Evolutionary conservation across 345 rosid genomes (phyloP).

Genomic region (Eucalyptus viminalis): DNA sequence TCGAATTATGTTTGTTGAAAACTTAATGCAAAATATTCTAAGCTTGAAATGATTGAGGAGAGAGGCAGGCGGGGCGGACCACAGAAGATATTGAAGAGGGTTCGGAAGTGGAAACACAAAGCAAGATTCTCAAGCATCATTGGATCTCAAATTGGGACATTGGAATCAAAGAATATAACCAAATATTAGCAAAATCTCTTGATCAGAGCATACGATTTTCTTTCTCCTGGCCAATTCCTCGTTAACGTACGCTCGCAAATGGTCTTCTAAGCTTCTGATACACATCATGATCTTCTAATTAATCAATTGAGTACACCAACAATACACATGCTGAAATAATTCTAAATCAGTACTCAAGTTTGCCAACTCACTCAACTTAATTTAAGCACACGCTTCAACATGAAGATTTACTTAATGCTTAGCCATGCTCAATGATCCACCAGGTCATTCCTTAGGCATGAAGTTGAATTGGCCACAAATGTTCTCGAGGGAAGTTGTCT

Average conservation of each 20-base stretch:
- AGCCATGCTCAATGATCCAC: background rate
- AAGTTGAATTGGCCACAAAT: background rate
- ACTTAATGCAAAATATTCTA: background rate
- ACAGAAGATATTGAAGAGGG: background rate
- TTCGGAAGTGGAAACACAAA: background rate
- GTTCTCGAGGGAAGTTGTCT: background rate
- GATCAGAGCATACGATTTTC: background rate
- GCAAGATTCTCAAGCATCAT: background rate
- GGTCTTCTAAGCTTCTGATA: background rate
- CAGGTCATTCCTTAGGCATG: background rate
- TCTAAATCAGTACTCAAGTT: background rate
- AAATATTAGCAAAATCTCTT: background rate
- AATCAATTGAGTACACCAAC: background rate
- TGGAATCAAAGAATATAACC: background rate
- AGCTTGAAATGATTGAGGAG: background rate
- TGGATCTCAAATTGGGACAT: background rate
- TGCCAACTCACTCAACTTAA: background rate
- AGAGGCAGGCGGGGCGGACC: background rate
- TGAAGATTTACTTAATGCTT: background rate
- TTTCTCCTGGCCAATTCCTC: background rate
- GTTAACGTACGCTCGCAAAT: background rate
- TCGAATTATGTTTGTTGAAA: background rate
- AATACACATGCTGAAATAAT: background rate
- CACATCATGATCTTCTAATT: background rate
- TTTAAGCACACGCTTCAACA: background rate